Evolutionary conservation across 352 stramenopile species (phyloP), one percentile per base, ranked within the genome.

Genomic region (Phytophthora lateralis): DNA sequence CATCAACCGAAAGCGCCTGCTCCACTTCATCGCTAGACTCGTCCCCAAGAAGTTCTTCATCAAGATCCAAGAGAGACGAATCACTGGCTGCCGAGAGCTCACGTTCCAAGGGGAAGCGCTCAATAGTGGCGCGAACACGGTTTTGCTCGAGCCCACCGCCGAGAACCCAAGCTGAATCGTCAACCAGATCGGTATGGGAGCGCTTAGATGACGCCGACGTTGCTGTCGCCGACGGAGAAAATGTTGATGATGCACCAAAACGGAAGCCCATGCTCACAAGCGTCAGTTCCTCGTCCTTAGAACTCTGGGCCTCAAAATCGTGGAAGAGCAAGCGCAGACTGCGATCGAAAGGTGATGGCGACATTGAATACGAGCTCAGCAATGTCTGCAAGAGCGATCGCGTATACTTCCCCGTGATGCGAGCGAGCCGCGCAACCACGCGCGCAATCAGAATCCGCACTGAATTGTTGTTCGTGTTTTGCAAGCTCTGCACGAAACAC

Each of bases 81-180:
- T 83, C 71, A 21, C 32, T 50, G 9, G 50, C 54, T 0, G 63
- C 68, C 6, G 59, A 75, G 15, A 82, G 45, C n/a, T 67, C 45
- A 14, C 82, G 77, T 12, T 89, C 55, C 3, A 93, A 54, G 0
- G 86, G 82, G 24, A 93, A 95, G 17, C 65, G 53, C 39, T 93
- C 86, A 55, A 93, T 79, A 0, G 83, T 92, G 6, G 75, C 78
- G 50, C 83, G 81, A 47, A 93, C 63, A 43, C 82, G 83, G n/a
- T 48, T 49, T 9, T 75, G 61, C 38, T 93, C 86, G 4, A 95
- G 71, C 4, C 81, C 86, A 18, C 85, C 86, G 18, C 62, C 74
- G 26, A 90, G 59, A 7, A 93, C 41, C 84, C 84, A 91, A 7
- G 75, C 66, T 3, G 79, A 86, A 43, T 93, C 82, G 27, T 93